Percentiles rank a stretch among this genome's conserved stretches.
Conservation (phyloP, 2,329 filamentous ascomycete genomes). For the Tolypocladium pustulatum region DNA sequence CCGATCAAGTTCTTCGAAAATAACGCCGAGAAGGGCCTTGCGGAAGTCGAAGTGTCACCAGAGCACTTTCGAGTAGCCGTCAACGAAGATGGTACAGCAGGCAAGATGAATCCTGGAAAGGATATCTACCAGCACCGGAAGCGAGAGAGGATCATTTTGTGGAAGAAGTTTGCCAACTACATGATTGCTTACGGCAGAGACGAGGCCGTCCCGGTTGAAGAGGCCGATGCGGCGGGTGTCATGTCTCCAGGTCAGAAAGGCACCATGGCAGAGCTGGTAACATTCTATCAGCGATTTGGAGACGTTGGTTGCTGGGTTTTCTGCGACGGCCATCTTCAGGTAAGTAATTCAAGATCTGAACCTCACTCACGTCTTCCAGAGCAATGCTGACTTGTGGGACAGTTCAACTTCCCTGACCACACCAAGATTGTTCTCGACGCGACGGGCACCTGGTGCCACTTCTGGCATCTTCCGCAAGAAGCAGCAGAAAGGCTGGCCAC, state of each 20-base stretch:
- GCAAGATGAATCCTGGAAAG: conserved; percentile 51
- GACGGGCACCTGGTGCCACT: conserved; percentile 65
- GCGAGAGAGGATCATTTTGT: conserved; percentile 54
- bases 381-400: not conserved
- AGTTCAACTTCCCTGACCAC: conserved; percentile 84
- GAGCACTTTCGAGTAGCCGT: conserved; percentile 47
- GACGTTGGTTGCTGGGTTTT: conserved; percentile 78
- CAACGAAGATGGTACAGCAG: conserved; percentile 47
- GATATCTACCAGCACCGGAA: conserved; percentile 57
- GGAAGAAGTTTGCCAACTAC: conserved; percentile 67
- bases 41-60: conserved; percentile 52
- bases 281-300: conserved; percentile 72
- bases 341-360: conserved; percentile 19
- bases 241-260: conserved; percentile 25
- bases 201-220: conserved; percentile 43
- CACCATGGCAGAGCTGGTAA: conserved; percentile 49
- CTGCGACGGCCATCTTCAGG: conserved; percentile 67
- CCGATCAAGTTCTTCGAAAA: conserved; percentile 66
- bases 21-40: conserved; percentile 52
- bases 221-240: conserved; percentile 28
- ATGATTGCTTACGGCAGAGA: conserved; percentile 67
- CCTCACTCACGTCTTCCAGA: not conserved
- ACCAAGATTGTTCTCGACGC: conserved; percentile 73
- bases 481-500: conserved; percentile 55
- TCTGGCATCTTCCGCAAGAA: conserved; percentile 64